Conservation (phyloP, 2,329 filamentous ascomycete species). For the Macrophomina pseudophaseolina region DNA sequence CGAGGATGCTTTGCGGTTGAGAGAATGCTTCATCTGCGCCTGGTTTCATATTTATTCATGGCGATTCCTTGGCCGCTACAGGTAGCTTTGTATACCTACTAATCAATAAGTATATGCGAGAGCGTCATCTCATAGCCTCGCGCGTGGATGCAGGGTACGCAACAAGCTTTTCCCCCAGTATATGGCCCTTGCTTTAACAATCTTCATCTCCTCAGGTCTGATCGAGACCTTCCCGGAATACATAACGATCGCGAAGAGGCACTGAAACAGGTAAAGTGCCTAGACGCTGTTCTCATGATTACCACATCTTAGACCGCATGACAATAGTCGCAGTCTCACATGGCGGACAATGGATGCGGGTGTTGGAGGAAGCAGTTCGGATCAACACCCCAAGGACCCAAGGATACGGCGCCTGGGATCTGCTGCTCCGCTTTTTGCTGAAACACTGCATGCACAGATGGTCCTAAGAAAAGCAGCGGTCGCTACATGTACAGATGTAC, state of each 20-base stretch:
- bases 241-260: background rate
- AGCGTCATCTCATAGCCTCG: background rate
- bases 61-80: no score
- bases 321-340: constrained; percentile 9
- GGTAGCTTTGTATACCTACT: no score
- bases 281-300: background rate
- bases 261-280: background rate
- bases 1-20: no score
- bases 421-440: constrained; percentile 17
- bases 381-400: constrained; percentile 13
- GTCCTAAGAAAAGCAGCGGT: constrained; percentile 8
- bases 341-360: constrained; percentile 7
- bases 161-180: constrained; percentile 1
- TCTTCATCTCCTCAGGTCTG: background rate
- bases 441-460: constrained; percentile 10
- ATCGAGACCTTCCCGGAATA: background rate
- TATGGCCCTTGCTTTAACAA: background rate
- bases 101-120: no score
- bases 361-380: background rate
- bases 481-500: constrained; percentile 12
- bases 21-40: no score
- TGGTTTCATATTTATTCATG: no score
- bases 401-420: constrained; percentile 10
- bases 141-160: background rate
- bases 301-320: background rate